Percentiles rank a stretch among this genome's conserved stretches.
Evolutionary conservation across 2,329 filamentous ascomycete genomes (phyloP).

Genomic region (Scytalidium sp.): DNA sequence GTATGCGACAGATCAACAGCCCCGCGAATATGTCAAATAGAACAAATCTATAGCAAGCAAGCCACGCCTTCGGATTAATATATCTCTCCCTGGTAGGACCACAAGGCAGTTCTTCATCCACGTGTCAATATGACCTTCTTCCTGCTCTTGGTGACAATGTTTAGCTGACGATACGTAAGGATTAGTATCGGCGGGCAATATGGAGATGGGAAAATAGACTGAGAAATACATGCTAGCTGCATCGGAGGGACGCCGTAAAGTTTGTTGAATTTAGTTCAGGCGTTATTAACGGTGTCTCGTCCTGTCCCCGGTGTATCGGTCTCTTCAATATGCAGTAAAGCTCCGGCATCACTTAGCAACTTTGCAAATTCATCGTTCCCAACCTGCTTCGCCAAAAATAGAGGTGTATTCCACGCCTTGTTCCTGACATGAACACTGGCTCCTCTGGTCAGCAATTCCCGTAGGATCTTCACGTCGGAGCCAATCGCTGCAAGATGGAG

Average conservation of each 20-base stretch:
- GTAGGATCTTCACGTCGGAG: conserved; percentile 51
- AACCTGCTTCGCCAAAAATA: conserved; percentile 60
- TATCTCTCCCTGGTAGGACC: too few relatives aligned
- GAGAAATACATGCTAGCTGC: too few relatives aligned
- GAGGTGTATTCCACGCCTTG: conserved; percentile 61
- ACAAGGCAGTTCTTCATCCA: too few relatives aligned
- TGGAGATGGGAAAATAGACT: too few relatives aligned
- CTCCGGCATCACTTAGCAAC: conserved; percentile 56
- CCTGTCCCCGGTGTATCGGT: conserved; percentile 15
- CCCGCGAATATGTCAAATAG: too few relatives aligned
- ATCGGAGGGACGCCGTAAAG: neutral
- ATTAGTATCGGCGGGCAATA: too few relatives aligned
- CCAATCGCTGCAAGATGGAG: conserved; percentile 35
- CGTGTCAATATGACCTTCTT: too few relatives aligned
- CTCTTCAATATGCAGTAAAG: conserved; percentile 55
- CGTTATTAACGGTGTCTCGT: neutral
- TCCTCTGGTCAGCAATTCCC: conserved; percentile 56
- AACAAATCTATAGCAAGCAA: too few relatives aligned
- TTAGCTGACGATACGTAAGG: too few relatives aligned
- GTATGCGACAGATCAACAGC: too few relatives aligned
- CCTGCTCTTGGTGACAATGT: too few relatives aligned
- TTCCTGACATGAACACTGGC: conserved; percentile 68
- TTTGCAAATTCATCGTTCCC: conserved; percentile 51
- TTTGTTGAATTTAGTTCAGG: neutral
- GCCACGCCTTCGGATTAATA: too few relatives aligned